A percentile compares a stretch with the other conserved stretches of the same genome.
Conservation (phyloP, 257 asterid species). For the Ligustrum vulgare region DNA sequence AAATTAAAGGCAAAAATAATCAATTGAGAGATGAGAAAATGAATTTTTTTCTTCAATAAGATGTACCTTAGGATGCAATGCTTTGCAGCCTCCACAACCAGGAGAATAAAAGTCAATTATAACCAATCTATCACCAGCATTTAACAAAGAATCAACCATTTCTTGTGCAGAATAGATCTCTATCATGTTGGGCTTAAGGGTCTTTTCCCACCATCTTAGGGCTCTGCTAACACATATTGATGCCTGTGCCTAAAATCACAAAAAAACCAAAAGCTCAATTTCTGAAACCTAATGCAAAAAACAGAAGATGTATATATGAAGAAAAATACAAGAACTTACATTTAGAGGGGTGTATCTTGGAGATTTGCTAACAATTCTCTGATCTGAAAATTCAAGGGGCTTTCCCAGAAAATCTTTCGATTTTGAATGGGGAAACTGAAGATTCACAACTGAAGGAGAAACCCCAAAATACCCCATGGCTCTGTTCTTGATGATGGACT, state of each 20-base stretch:
- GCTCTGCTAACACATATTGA: conserved; percentile 46
- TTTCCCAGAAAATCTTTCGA: conserved; percentile 48
- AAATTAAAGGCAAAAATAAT: not conserved
- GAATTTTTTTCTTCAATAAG: not conserved
- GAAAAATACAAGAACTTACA: conserved; percentile 28
- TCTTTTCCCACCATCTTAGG: conserved; percentile 90
- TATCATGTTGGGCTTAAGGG: conserved; percentile 70
- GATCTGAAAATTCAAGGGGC: conserved; percentile 41
- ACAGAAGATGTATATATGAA: too few relatives aligned
- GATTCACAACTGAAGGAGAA: conserved; percentile 38
- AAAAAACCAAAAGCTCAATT: not conserved
- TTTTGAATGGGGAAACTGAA: conserved; percentile 50
- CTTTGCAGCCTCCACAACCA: conserved; percentile 95
- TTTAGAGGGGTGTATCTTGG: conserved; percentile 46
- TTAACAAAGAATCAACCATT: conserved; percentile 55
- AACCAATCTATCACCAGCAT: conserved; percentile 82
- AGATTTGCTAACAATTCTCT: conserved; percentile 31
- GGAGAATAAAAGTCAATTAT: conserved; percentile 86
- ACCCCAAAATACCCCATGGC: conserved; percentile 36
- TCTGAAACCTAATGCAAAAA: not conserved
- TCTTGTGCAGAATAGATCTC: conserved; percentile 77
- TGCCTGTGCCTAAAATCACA: conserved; percentile 58
- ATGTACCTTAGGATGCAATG: conserved; percentile 86
- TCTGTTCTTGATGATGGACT: conserved; percentile 28
- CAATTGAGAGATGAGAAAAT: too few relatives aligned